These are phyloP conservation scores for Cladorrhinum sp. DNA, from an alignment of 2,329 filamentous ascomycete genomes.

Conservation along the genomic window DNA sequence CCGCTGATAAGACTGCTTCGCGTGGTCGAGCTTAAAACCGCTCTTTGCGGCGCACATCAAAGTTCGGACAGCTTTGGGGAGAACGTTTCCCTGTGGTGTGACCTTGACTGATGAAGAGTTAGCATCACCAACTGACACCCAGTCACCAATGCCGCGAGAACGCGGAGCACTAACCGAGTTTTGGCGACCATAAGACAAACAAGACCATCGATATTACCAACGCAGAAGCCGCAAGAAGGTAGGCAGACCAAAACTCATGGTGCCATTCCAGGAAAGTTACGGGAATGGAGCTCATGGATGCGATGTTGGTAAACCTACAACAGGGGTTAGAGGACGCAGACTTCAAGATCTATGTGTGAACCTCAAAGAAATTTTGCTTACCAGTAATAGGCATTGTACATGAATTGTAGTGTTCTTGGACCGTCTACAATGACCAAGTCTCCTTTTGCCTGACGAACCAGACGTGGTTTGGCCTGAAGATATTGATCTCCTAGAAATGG, in stretches of 20 bases:
- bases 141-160: too few species aligned
- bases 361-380: constrained; percentile 6
- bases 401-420: constrained; percentile 52
- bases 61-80: constrained; percentile 54
- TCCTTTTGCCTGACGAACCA: constrained; percentile 23
- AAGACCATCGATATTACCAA: constrained; percentile 47
- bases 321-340: not conserved
- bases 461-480: constrained; percentile 45
- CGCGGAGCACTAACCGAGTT: constrained; percentile 16
- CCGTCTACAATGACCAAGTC: constrained; percentile 54
- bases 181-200: constrained; percentile 10
- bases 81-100: constrained; percentile 51
- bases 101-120: constrained; percentile 24
- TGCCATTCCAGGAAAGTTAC: constrained; percentile 59
- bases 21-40: constrained; percentile 41
- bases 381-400: constrained; percentile 63
- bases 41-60: constrained; percentile 51
- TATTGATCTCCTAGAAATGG: constrained; percentile 54
- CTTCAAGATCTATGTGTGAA: constrained; percentile 7
- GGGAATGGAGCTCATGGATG: constrained; percentile 56
- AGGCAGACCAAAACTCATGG: constrained; percentile 58
- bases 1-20: constrained; percentile 56
- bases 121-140: not conserved
- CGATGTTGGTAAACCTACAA: constrained; percentile 57
- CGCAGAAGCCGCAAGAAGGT: constrained; percentile 54